Conservation (phyloP, 495 filamentous ascomycete genomes). For the Staphylotrichum tortipilum region DNA sequence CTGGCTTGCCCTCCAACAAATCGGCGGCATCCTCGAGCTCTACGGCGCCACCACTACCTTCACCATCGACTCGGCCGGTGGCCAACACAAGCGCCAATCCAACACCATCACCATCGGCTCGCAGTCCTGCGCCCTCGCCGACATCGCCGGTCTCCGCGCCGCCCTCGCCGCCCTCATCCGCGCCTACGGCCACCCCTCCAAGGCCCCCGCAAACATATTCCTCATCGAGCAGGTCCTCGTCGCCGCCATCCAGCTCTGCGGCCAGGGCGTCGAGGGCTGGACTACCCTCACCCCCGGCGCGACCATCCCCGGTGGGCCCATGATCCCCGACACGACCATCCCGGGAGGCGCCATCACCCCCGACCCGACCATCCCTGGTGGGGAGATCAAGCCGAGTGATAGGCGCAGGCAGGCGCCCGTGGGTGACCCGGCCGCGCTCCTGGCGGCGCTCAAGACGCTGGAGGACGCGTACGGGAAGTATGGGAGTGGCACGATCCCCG, state of each 20-base stretch:
- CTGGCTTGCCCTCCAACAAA: slow-evolving; percentile 19
- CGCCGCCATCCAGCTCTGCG: slow-evolving; percentile 18
- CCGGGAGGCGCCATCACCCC: slow-evolving; percentile 24
- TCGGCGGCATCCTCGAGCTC: slow-evolving; percentile 23
- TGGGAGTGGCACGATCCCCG: slow-evolving; percentile 12
- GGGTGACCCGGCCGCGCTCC: slow-evolving; percentile 9
- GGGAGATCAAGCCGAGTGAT: slow-evolving; percentile 8
- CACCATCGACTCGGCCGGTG: not conserved
- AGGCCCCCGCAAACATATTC: slow-evolving; percentile 13
- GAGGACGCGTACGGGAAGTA: slow-evolving; percentile 16
- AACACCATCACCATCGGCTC: slow-evolving; percentile 17
- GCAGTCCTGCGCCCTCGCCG: slow-evolving; percentile 11
- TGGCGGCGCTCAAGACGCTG: slow-evolving; percentile 11
- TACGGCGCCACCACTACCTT: slow-evolving; percentile 15
- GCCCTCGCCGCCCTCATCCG: slow-evolving; percentile 13
- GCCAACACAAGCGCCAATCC: slow-evolving; percentile 20
- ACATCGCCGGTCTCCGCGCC: slow-evolving; percentile 13
- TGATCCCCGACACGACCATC: slow-evolving; percentile 17
- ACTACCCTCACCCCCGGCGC: slow-evolving; percentile 21
- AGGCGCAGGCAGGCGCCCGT: not conserved
- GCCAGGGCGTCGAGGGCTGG: slow-evolving; percentile 17
- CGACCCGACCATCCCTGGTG: slow-evolving; percentile 23
- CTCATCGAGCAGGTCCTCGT: slow-evolving; percentile 19
- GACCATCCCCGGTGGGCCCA: slow-evolving; percentile 21
- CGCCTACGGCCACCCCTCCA: slow-evolving; percentile 15